Conservation (phyloP, 371 early-diverging fungal genomes). For the Actinomucor elegans region DNA sequence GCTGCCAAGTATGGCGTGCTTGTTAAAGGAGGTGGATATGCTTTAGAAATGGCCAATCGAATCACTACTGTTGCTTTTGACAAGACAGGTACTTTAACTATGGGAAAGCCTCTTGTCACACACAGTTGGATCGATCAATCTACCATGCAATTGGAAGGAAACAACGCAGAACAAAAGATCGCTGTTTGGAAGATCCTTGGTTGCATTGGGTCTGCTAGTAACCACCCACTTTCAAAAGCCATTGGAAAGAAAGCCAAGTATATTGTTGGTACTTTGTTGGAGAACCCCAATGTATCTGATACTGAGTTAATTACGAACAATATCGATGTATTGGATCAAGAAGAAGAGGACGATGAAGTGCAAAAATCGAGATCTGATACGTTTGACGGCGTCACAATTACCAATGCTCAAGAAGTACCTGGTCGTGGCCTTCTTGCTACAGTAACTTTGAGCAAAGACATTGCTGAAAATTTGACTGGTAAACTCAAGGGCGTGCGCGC, state of each 20-base stretch:
- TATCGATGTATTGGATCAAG: not conserved
- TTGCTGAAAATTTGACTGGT: conserved; percentile 24
- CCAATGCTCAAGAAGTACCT: conserved; percentile 60
- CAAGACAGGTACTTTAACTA: conserved; percentile 84
- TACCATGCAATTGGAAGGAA: not conserved
- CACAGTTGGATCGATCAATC: conserved; percentile 31
- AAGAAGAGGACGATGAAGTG: conserved; percentile 3
- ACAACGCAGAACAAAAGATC: conserved; percentile 5
- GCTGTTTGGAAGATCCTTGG: conserved; percentile 47
- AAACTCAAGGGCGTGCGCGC: conserved; percentile 40
- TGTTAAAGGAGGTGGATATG: conserved; percentile 52
- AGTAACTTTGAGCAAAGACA: conserved; percentile 27
- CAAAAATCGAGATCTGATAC: conserved; percentile 13
- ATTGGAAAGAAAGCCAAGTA: conserved; percentile 39
- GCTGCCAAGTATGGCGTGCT: conserved; percentile 72
- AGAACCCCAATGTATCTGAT: conserved; percentile 6
- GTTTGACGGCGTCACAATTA: conserved; percentile 52
- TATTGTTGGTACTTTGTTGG: conserved; percentile 9
- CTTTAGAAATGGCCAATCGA: conserved; percentile 76
- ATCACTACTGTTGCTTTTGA: conserved; percentile 93
- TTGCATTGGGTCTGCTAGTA: conserved; percentile 43
- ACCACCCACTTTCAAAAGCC: conserved; percentile 45
- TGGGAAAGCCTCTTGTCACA: conserved; percentile 60
- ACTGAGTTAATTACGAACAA: not conserved
- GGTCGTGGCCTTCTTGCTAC: conserved; percentile 69